These are phyloP conservation scores for Fusarium keratoplasticum DNA, from an alignment of 2,329 filamentous ascomycete genomes.

Conservation along the genomic window DNA sequence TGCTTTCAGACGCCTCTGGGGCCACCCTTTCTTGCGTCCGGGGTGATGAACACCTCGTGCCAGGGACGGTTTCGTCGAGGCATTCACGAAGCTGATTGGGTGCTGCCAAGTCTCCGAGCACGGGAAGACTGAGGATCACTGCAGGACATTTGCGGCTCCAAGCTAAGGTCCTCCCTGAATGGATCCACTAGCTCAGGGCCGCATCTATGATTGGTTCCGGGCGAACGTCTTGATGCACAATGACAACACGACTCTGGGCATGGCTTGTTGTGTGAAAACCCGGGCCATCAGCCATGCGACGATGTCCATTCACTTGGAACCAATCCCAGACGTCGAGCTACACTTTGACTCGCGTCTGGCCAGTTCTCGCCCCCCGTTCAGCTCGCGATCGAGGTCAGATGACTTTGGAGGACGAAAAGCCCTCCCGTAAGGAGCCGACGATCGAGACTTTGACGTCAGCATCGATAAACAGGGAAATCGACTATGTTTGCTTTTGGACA, in stretches of 20 bases:
- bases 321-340: constrained; percentile 29
- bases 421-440: constrained; percentile 27
- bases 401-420: constrained; percentile 10
- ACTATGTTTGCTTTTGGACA: constrained; percentile 3
- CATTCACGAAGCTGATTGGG: constrained; percentile 25
- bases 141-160: constrained; percentile 29
- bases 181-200: constrained; percentile 20
- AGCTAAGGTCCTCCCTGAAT: constrained; percentile 4
- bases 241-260: constrained; percentile 40
- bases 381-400: constrained; percentile 37
- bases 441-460: constrained; percentile 34
- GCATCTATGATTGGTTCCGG: constrained; percentile 17
- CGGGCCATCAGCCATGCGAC: constrained; percentile 8
- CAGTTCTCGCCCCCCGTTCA: constrained; percentile 21
- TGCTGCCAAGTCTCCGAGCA: constrained; percentile 3
- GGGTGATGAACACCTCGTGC: constrained; percentile 11
- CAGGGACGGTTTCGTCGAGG: not conserved
- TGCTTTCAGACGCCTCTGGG: constrained; percentile 11
- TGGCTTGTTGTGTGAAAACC: constrained; percentile 15
- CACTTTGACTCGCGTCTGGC: constrained; percentile 23
- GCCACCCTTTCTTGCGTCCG: constrained; percentile 25
- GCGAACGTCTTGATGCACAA: constrained; percentile 15
- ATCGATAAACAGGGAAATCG: constrained; percentile 22
- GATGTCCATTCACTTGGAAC: constrained; percentile 19
- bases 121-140: constrained; percentile 37